Conservation (phyloP, 305 asterid species). For the Fraxinus ornus region DNA sequence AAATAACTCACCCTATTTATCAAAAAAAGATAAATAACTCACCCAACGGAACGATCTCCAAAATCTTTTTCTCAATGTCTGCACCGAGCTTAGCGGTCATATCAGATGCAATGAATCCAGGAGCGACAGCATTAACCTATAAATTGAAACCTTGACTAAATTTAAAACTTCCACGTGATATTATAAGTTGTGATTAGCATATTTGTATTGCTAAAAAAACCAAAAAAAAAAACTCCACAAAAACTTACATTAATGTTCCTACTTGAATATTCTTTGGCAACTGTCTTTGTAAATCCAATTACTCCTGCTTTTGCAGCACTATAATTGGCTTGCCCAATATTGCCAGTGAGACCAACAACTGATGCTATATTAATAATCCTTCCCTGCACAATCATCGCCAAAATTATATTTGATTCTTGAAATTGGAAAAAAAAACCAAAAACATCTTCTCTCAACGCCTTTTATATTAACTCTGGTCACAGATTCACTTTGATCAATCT, state of each 20-base stretch:
- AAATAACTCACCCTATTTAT: conserved; percentile 67
- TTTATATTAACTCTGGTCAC: neutral
- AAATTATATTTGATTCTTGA: conserved; percentile 7
- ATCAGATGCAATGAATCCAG: conserved; percentile 93
- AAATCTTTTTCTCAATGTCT: conserved; percentile 77
- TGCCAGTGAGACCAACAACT: conserved; percentile 94
- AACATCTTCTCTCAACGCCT: neutral
- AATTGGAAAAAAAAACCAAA: neutral
- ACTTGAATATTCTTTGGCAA: conserved; percentile 94
- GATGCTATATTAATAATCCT: conserved; percentile 89
- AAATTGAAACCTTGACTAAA: conserved; percentile 20
- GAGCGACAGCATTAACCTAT: conserved; percentile 94
- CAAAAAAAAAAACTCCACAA: neutral
- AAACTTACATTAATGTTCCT: conserved; percentile 69
- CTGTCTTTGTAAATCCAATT: conserved; percentile 84
- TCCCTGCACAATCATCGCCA: conserved; percentile 53
- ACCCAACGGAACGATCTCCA: conserved; percentile 79
- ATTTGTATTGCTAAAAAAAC: neutral
- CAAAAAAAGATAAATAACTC: too few relatives aligned
- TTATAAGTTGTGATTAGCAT: conserved; percentile 7
- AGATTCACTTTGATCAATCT: too few relatives aligned
- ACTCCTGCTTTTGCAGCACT: conserved; percentile 99
- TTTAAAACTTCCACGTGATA: conserved; percentile 15
- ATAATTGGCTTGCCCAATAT: conserved; percentile 92
- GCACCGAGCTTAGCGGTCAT: conserved; percentile 82